Evolutionary conservation across 805 yeast genomes (phyloP).

Genomic region (Schizosaccharomyces octosporus): DNA sequence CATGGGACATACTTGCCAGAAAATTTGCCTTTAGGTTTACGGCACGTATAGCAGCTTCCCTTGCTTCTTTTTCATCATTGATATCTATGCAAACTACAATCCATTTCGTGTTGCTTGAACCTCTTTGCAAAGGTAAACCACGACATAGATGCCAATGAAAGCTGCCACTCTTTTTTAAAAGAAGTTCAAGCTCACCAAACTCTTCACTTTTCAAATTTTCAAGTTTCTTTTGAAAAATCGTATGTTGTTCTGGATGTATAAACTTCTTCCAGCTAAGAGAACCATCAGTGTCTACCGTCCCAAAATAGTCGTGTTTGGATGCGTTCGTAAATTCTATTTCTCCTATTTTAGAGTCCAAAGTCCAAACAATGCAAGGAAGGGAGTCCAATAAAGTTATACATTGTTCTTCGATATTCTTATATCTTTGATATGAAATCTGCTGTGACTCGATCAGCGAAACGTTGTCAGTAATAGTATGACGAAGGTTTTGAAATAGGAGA

Average conservation of each 20-base stretch:
- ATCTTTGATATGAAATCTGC: slow-evolving; percentile 7
- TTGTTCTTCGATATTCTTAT: slow-evolving; percentile 8
- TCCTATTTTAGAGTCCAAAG: slow-evolving; percentile 5
- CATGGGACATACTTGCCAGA: slow-evolving; percentile 32
- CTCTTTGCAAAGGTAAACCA: slow-evolving; percentile 6
- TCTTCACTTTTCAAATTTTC: slow-evolving; percentile 3
- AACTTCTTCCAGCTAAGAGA: slow-evolving; percentile 6
- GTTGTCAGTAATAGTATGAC: slow-evolving; percentile 9
- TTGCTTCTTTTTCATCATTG: slow-evolving; percentile 9
- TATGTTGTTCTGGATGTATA: slow-evolving; percentile 8
- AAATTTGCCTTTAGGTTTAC: slow-evolving; percentile 22
- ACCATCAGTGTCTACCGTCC: slow-evolving; percentile 7
- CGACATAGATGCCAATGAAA: slow-evolving; percentile 9
- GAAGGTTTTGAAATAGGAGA: slow-evolving; percentile 7
- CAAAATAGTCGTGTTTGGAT: slow-evolving; percentile 8
- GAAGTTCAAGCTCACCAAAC: slow-evolving; percentile 6
- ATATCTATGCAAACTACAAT: slow-evolving; percentile 8
- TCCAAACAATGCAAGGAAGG: slow-evolving; percentile 10
- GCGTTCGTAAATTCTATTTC: slow-evolving; percentile 7
- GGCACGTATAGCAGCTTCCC: slow-evolving; percentile 8
- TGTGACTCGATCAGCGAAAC: slow-evolving; percentile 9
- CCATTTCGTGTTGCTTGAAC: slow-evolving; percentile 7
- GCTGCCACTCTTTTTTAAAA: slow-evolving; percentile 5
- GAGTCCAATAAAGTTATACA: slow-evolving; percentile 9
- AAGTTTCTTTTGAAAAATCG: slow-evolving; percentile 2